Base-by-base conservation (phyloP, 805 yeast species). In the Ogataea paradorogensis region DNA sequence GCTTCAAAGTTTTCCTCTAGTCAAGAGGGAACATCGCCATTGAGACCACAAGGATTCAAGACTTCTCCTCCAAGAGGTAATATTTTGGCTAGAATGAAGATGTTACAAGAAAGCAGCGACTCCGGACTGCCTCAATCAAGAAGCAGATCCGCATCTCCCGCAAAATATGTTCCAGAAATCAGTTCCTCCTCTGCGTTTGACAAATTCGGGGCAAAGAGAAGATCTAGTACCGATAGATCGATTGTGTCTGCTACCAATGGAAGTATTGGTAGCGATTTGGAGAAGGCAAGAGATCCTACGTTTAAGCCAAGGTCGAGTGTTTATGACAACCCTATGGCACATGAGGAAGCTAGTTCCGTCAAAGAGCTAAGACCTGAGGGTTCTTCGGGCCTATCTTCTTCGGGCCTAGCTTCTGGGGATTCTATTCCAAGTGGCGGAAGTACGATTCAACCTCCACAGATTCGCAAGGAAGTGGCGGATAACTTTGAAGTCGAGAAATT, bases 401-500 rank as follows among this genome's bases (percentile, higher is more conserved):
- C 25, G 13, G 41, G 28, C 1, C 44, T 48, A 20, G 22, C 47
- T 4, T 41, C 51, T n/a, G 47, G 40, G 1, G 34, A 25, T 15
- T 47, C 55, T 1, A 35, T 53, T 24, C 53, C 53, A 18, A 53
- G 56, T 40, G 52, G 51, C 13, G 55, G 55, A 18, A 48, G 53
- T 35, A 52, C 53, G 3, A 38, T 51, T 16, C 51, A 42, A 30
- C 11, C 37, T 21, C 42, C 45, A 7, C 37, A 27, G 13, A 32
- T 43, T n/a, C 50, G 42, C 7, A 45, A 46, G 7, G 51, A 33
- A 1, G 48, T 44, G 14, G 56, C 47, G 7, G 60, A 52, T 3
- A 51, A 50, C 10, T 84, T 83, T 63, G 83, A 82, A 61, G 70
- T 85, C 37, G 84, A 82, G 41, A 75, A 80, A 24, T 87, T 85